Conservation (phyloP, 306 rosid genomes). For the Hippophae gyantsensis region DNA sequence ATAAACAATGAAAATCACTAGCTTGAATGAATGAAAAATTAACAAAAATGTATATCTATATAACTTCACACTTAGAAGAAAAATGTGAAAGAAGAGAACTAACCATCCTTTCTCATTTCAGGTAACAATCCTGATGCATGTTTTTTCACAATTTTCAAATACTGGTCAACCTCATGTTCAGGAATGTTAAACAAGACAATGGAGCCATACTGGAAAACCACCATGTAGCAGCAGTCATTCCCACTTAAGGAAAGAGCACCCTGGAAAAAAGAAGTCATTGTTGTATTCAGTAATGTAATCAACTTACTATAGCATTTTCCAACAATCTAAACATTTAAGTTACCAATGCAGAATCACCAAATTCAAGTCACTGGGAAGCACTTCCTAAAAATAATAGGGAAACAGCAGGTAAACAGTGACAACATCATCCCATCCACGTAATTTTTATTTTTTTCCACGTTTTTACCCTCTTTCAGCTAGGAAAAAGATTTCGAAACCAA, state of each 20-base stretch:
- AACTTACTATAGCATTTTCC: background rate
- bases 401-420: no score
- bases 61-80: background rate
- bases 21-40: no score
- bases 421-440: no score
- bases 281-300: constrained; percentile 4
- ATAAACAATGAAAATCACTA: no score
- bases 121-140: constrained; percentile 84
- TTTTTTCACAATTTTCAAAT: constrained; percentile 62
- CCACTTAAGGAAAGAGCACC: constrained; percentile 62
- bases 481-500: no score
- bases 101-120: constrained; percentile 98
- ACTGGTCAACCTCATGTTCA: constrained; percentile 64
- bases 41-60: no score
- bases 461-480: no score
- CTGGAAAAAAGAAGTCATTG: constrained; percentile 38
- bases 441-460: background rate
- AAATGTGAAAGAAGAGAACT: constrained; percentile 17
- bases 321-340: background rate
- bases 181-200: constrained; percentile 76
- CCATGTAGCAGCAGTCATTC: constrained; percentile 67
- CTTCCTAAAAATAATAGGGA: no score
- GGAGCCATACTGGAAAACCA: constrained; percentile 95
- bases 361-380: constrained; percentile 1
- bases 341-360: background rate